Conservation (phyloP, 169 alveolate genomes). For the Cryptosporidium andersoni region DNA sequence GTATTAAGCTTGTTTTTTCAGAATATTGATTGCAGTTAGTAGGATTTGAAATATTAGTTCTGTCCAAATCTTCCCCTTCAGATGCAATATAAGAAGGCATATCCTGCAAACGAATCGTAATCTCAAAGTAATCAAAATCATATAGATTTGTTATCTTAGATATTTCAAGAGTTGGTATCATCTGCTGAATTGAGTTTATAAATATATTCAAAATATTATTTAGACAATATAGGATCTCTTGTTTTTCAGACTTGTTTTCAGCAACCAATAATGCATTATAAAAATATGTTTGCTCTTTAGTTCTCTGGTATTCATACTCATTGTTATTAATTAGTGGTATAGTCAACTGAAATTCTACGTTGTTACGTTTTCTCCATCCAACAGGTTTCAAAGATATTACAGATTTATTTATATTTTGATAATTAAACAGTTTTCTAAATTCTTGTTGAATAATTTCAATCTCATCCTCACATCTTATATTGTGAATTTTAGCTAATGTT, state of each 20-base stretch:
- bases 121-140: conserved; percentile 27
- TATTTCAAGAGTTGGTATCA: conserved; percentile 38
- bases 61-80: conserved; percentile 54
- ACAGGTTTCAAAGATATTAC: conserved; percentile 35
- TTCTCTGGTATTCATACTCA: background rate
- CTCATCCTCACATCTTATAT: conserved; percentile 8
- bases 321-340: conserved; percentile 1
- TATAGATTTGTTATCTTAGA: conserved; percentile 26
- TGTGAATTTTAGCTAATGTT: conserved; percentile 38
- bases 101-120: conserved; percentile 31
- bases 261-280: conserved; percentile 46
- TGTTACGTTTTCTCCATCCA: conserved; percentile 63
- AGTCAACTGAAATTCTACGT: conserved; percentile 3
- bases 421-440: conserved; percentile 3
- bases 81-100: conserved; percentile 65
- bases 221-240: conserved; percentile 7
- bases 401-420: background rate
- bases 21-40: background rate
- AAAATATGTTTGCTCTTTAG: background rate
- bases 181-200: conserved; percentile 8
- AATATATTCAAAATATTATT: conserved; percentile 17
- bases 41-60: background rate
- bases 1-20: background rate
- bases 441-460: conserved; percentile 18
- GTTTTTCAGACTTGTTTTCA: conserved; percentile 8